Conservation (phyloP, 176 grass and related monocot species). For the Coix lacrymajobi region DNA sequence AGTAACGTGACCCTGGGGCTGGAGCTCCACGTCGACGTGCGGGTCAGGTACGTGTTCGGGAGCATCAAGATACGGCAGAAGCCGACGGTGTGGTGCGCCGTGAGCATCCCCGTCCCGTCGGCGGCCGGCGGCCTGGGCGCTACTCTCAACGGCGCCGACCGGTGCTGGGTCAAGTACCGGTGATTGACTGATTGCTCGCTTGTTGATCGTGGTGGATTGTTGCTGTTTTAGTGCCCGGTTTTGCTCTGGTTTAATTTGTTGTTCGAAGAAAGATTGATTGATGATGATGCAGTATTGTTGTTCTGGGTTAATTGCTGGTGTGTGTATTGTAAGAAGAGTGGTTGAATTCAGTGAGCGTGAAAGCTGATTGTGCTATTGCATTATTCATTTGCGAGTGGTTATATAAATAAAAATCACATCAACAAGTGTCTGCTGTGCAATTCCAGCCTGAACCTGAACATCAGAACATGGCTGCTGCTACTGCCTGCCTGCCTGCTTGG, state of each 20-base stretch:
- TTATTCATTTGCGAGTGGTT: background rate
- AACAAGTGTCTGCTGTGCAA: background rate
- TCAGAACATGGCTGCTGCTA: background rate
- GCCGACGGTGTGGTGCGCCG: background rate
- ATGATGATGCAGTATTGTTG: background rate
- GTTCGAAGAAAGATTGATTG: background rate
- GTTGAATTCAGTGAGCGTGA: background rate
- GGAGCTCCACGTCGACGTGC: background rate
- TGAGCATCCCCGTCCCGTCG: background rate
- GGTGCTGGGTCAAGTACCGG: slow-evolving; percentile 35
- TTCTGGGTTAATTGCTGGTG: background rate
- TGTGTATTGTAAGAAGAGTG: background rate
- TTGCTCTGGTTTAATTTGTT: background rate
- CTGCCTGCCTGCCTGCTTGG: no score
- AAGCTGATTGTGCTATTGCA: background rate
- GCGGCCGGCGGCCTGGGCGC: background rate
- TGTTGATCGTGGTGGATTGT: background rate
- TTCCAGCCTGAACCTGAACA: background rate
- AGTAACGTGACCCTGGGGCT: background rate
- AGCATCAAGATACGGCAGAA: slow-evolving; percentile 12
- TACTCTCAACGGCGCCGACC: background rate
- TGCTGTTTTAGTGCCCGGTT: background rate
- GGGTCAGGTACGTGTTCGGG: slow-evolving; percentile 30
- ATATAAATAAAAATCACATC: background rate
- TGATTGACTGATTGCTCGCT: background rate